Percentiles rank a stretch among this genome's conserved stretches.
Evolutionary conservation across 2,329 filamentous ascomycete species (phyloP).

Genomic region (Hortaea sp.): DNA sequence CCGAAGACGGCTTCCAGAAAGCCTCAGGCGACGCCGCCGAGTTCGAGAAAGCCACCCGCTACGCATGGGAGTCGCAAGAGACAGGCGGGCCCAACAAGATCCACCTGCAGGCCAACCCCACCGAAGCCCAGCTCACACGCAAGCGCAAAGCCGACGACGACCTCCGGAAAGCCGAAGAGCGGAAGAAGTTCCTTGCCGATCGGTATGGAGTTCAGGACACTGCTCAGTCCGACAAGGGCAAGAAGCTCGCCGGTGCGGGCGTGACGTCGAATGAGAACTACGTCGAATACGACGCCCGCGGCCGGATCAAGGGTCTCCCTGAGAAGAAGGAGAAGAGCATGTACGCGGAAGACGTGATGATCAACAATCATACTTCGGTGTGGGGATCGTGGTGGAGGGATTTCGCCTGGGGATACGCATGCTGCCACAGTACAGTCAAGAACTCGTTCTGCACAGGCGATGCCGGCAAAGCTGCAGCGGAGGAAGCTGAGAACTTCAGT

Average conservation of each 20-base stretch:
- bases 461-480: constrained; percentile 70
- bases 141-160: constrained; percentile 70
- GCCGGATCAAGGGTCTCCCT: constrained; percentile 77
- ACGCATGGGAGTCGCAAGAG: constrained; percentile 95
- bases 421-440: constrained; percentile 86
- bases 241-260: constrained; percentile 50
- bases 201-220: constrained; percentile 70
- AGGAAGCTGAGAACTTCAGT: constrained; percentile 58
- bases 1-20: constrained; percentile 85
- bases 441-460: constrained; percentile 97
- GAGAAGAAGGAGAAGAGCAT: constrained; percentile 74
- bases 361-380: constrained; percentile 84
- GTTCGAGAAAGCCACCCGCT: constrained; percentile 78
- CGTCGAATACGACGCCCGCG: constrained; percentile 88
- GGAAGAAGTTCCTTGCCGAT: constrained; percentile 61
- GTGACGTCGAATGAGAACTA: constrained; percentile 76
- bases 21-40: constrained; percentile 84
- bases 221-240: constrained; percentile 44
- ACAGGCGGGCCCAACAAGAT: constrained; percentile 64
- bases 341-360: constrained; percentile 76
- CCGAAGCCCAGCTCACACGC: constrained; percentile 73
- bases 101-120: constrained; percentile 93
- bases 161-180: constrained; percentile 56
- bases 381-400: constrained; percentile 98
- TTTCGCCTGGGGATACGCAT: constrained; percentile 93